Percentiles rank a stretch among this genome's conserved stretches.
These are phyloP conservation scores for Suhomyces sp. DNA, from an alignment of 805 yeast genomes.

Conservation along the genomic window DNA sequence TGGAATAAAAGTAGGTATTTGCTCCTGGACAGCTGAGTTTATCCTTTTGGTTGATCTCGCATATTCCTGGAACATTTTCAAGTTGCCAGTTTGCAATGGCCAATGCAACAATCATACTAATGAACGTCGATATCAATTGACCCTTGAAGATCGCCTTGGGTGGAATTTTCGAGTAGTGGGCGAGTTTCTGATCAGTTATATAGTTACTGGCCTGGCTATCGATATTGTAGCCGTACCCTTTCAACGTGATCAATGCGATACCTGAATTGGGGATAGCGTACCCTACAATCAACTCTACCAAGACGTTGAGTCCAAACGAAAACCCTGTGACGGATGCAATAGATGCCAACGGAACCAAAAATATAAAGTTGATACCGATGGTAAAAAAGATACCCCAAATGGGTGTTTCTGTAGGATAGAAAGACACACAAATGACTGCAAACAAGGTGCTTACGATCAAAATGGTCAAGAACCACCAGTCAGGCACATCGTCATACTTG, in stretches of 20 bases:
- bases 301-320: constrained; percentile 56
- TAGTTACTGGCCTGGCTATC: constrained; percentile 64
- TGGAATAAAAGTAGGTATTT: constrained; percentile 50
- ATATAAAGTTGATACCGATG: constrained; percentile 49
- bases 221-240: constrained; percentile 50
- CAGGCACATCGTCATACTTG: constrained; percentile 66
- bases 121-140: constrained; percentile 35
- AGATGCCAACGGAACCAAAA: constrained; percentile 60
- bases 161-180: constrained; percentile 25
- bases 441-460: constrained; percentile 45
- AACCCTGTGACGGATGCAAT: constrained; percentile 62
- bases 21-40: constrained; percentile 42
- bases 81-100: constrained; percentile 41
- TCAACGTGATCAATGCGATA: constrained; percentile 52
- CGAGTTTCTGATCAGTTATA: constrained; percentile 28
- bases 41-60: constrained; percentile 35
- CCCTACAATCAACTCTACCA: constrained; percentile 64
- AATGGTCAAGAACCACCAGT: constrained; percentile 59
- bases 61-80: constrained; percentile 32
- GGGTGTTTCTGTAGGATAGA: constrained; percentile 55
- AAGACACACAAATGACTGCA: constrained; percentile 41
- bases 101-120: constrained; percentile 33
- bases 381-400: constrained; percentile 63
- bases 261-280: constrained; percentile 61
- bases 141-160: constrained; percentile 32